Evolutionary conservation across 2,329 filamentous ascomycete genomes (phyloP).

Genomic region (Xylariaceae sp.): DNA sequence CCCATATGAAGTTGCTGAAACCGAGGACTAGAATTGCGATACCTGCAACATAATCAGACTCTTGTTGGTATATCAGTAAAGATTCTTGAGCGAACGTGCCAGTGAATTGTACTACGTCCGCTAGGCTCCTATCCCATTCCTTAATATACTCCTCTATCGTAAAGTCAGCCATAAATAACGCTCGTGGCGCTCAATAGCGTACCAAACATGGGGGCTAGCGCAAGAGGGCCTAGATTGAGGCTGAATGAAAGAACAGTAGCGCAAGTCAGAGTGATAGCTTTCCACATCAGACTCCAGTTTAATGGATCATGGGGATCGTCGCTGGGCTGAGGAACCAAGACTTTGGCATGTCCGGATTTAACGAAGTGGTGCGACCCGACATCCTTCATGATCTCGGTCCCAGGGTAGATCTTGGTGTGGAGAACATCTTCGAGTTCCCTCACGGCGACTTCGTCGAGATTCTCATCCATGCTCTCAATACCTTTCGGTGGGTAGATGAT

Average conservation of each 20-base stretch:
- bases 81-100: not conserved
- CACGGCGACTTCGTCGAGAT: conserved; percentile 31
- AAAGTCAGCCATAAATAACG: no score
- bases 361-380: conserved; percentile 66
- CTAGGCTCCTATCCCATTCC: conserved; percentile 55
- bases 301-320: conserved; percentile 52
- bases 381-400: conserved; percentile 49
- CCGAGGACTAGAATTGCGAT: conserved; percentile 52
- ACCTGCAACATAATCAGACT: conserved; percentile 26
- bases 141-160: conserved; percentile 55
- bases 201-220: conserved; percentile 57
- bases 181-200: conserved; percentile 25
- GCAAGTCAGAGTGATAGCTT: conserved; percentile 40
- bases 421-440: conserved; percentile 27
- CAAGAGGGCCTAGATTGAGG: conserved; percentile 46
- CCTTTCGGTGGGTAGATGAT: not conserved
- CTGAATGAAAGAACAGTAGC: conserved; percentile 45
- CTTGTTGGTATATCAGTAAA: not conserved
- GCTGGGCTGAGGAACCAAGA: conserved; percentile 52
- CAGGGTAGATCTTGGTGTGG: conserved; percentile 40
- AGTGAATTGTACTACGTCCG: conserved; percentile 53
- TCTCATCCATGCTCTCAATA: conserved; percentile 16
- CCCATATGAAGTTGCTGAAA: conserved; percentile 57
- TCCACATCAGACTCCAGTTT: conserved; percentile 52
- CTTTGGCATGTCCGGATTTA: conserved; percentile 49